A percentile compares a stretch with the other conserved stretches of the same genome.
Evolutionary conservation across 2,329 filamentous ascomycete species (phyloP).

Genomic region (Paecilomyces variotii): DNA sequence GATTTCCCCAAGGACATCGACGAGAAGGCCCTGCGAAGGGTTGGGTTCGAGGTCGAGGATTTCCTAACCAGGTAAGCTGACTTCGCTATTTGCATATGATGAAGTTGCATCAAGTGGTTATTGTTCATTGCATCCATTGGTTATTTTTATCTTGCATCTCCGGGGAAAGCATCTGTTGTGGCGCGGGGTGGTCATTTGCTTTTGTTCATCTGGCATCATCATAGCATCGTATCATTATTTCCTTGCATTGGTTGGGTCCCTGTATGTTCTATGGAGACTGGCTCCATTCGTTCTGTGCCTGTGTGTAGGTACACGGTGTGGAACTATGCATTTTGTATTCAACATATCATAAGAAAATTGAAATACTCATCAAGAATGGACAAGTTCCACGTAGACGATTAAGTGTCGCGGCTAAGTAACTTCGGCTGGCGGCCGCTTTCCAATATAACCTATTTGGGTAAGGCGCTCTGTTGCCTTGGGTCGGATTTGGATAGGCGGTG

Average conservation of each 20-base stretch:
- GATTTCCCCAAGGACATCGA: constrained; percentile 41
- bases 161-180: not conserved
- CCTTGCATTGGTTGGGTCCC: not conserved
- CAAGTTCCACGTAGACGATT: no score
- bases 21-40: constrained; percentile 62
- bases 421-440: not conserved
- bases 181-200: not conserved
- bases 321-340: not conserved
- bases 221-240: not conserved
- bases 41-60: constrained; percentile 83
- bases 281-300: not conserved
- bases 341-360: not conserved
- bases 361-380: no score
- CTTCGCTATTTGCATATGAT: not conserved
- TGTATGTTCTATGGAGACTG: not conserved
- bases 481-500: not conserved
- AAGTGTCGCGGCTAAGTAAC: no score
- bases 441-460: not conserved
- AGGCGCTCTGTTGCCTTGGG: not conserved
- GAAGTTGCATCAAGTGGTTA: not conserved
- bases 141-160: not conserved
- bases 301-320: not conserved
- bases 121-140: not conserved
- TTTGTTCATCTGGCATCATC: not conserved
- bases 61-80: constrained; percentile 51